Conservation (phyloP, 345 rosid genomes). For the Trapa incisa region DNA sequence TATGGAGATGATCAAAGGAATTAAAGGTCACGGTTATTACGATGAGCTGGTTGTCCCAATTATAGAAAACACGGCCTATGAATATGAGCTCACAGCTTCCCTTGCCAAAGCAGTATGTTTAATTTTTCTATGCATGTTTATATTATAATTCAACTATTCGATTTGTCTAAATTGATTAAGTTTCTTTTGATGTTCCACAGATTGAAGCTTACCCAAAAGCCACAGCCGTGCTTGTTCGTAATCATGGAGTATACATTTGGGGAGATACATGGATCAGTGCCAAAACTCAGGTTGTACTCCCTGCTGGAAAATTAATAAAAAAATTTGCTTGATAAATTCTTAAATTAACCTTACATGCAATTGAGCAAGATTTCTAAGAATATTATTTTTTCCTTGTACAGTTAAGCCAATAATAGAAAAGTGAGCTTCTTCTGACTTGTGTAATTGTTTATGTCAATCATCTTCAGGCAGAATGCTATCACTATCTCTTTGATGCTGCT, state of each 20-base stretch:
- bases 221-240: conserved; percentile 92
- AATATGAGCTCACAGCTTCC: conserved; percentile 81
- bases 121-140: background rate
- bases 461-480: conserved; percentile 86
- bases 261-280: conserved; percentile 98
- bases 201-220: conserved; percentile 82
- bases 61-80: conserved; percentile 88
- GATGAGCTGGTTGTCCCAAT: conserved; percentile 94
- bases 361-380: too few species aligned
- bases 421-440: background rate
- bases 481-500: conserved; percentile 86
- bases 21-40: conserved; percentile 89
- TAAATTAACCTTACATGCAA: too few species aligned
- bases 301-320: background rate
- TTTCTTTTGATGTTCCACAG: conserved; percentile 20
- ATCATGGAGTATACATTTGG: conserved; percentile 90
- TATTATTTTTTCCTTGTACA: too few species aligned
- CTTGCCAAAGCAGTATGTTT: conserved; percentile 74
- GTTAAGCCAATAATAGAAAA: too few species aligned
- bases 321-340: too few species aligned
- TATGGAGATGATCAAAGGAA: conserved; percentile 99
- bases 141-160: background rate
- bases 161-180: too few species aligned
- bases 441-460: background rate
- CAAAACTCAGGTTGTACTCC: conserved; percentile 77